Conservation (phyloP, 768 basidiomycete species). For the Chlorophyllum brunneum region DNA sequence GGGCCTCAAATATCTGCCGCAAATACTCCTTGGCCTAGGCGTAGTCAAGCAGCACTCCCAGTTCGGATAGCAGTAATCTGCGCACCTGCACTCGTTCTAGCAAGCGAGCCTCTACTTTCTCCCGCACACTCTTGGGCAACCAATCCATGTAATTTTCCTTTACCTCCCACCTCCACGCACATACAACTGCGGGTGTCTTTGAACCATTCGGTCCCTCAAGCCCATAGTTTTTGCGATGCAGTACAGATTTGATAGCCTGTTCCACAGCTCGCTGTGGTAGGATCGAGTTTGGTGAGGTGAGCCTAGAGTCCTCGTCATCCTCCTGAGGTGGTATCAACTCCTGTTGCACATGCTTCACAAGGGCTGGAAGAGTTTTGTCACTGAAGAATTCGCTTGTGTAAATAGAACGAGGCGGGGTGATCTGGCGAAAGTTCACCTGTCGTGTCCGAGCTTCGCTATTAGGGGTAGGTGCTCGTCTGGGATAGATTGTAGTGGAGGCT, state of each 20-base stretch:
- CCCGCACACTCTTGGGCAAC: constrained; percentile 62
- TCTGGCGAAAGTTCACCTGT: constrained; percentile 55
- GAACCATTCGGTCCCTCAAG: constrained; percentile 48
- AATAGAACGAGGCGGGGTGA: neutral
- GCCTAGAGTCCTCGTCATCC: constrained; percentile 44
- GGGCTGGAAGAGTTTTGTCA: constrained; percentile 61
- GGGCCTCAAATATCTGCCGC: constrained; percentile 46
- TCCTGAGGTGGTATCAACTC: constrained; percentile 63
- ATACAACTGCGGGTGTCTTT: constrained; percentile 59
- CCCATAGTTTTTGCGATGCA: constrained; percentile 79
- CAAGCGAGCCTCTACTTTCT: constrained; percentile 57
- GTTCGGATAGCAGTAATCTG: neutral
- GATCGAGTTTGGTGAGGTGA: constrained; percentile 30
- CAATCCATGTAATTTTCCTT: constrained; percentile 52
- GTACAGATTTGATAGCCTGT: constrained; percentile 55
- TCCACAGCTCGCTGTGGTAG: constrained; percentile 59
- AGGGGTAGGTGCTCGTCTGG: constrained; percentile 70
- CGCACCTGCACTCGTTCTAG: constrained; percentile 65
- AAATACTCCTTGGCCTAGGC: constrained; percentile 60
- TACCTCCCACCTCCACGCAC: constrained; percentile 87
- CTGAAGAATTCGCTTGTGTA: constrained; percentile 34
- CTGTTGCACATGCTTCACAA: constrained; percentile 68
- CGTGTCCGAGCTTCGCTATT: constrained; percentile 79
- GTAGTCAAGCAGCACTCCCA: neutral
- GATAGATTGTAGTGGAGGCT: constrained; percentile 50